Percentiles rank a stretch among this genome's conserved stretches.
Evolutionary conservation across 805 yeast genomes (phyloP).

Genomic region (Pichia insulana): DNA sequence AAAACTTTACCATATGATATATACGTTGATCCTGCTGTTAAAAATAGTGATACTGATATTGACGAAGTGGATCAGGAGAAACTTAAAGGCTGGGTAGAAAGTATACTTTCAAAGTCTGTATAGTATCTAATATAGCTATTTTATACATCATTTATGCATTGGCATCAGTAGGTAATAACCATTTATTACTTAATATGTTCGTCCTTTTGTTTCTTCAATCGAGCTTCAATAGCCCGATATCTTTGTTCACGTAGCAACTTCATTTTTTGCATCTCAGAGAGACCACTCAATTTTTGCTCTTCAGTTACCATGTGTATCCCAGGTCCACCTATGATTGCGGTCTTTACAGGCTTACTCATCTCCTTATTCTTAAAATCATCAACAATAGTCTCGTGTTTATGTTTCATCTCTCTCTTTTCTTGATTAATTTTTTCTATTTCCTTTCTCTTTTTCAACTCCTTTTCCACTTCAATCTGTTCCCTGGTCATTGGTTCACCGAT

Average conservation of each 20-base stretch:
- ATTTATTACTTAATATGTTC: background rate
- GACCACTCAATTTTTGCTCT: constrained; percentile 44
- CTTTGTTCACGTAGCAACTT: constrained; percentile 87
- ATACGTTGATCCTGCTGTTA: constrained; percentile 27
- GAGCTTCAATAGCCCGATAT: constrained; percentile 93
- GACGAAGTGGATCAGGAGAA: constrained; percentile 9
- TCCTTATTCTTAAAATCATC: constrained; percentile 2
- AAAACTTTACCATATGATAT: constrained; percentile 51
- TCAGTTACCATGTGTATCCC: constrained; percentile 14
- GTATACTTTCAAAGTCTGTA: background rate
- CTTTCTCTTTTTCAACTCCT: constrained; percentile 10
- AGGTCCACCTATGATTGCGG: background rate
- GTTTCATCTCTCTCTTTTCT: constrained; percentile 3
- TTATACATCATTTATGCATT: background rate
- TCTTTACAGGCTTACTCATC: background rate
- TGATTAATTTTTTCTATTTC: background rate
- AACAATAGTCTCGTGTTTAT: constrained; percentile 7
- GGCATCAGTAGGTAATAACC: background rate
- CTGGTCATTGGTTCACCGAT: constrained; percentile 54
- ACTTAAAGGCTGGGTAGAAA: constrained; percentile 7
- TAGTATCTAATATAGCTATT: background rate
- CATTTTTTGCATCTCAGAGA: constrained; percentile 66
- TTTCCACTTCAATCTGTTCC: constrained; percentile 41
- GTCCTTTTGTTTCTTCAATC: constrained; percentile 35
- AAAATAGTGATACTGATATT: constrained; percentile 6